Evolutionary conservation across 805 yeast genomes (phyloP), one percentile per base, ranked within the genome.

Genomic region (Metschnikowia santaceciliae): DNA sequence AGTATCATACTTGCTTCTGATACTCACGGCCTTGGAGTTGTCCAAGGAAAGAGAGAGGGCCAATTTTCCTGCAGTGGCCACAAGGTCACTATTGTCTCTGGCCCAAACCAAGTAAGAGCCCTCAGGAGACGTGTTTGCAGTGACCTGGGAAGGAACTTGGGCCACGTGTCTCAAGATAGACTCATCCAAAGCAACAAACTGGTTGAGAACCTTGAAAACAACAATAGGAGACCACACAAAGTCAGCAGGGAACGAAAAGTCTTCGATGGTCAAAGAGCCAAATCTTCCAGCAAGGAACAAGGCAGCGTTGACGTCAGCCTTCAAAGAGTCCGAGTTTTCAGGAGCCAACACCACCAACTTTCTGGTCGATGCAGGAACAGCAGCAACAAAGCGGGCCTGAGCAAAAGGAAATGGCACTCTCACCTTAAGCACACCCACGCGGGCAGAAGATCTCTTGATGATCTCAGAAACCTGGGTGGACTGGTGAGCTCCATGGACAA

Each of bases 381-480:
- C 63, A 3, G 72, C 63, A 47, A 80, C 70, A 64, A 90, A 90
- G 57, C 78, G 79, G 32, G 72, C 75, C 33, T 79, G 75, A 59
- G 84, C 81, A 69, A 90, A 90, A 11, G 97, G 97, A 48, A 84
- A 71, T 49, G 95, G 92, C 41, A 88, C 81, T 69, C 96, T 81
- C 46, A 84, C 79, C 49, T 84, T 78, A 50, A 91, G 67, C 46
- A 85, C 80, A 56, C 90, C 96, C 47, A 81, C 77, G 7, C 47
- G 49, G n/a, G 56, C 48, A 3, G 64, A 51, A 19, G 67, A 65
- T 19, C 64, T 62, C 33, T 64, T 56, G 43, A 84, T 71, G 30
- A 78, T 74, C 26, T 71, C 67, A 44, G 78, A 60, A 38, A 88
- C 75, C 50, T 81, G 69, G 49, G 81, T 73, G 15, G 86, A 71